These are phyloP conservation scores for Aspergillus awamori DNA, from an alignment of 2,329 filamentous ascomycete species.

Conservation along the genomic window DNA sequence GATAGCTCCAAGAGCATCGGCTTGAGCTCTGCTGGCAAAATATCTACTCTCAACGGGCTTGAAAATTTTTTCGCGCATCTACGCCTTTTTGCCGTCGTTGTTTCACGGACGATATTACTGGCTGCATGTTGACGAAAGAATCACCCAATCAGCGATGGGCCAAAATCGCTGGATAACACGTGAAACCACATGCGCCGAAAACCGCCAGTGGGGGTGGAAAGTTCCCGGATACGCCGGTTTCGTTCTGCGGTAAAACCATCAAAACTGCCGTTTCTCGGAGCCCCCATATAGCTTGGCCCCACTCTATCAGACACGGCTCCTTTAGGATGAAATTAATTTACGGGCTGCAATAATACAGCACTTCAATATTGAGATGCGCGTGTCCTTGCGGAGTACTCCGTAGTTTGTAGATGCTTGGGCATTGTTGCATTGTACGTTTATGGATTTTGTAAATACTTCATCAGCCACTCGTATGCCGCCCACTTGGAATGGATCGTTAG, in stretches of 20 bases:
- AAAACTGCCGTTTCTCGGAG: conserved; percentile 36
- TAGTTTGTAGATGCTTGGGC: conserved; percentile 13
- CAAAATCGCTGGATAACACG: conserved; percentile 17
- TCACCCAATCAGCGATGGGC: conserved; percentile 23
- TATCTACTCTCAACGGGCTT: background rate
- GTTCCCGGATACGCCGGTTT: conserved; percentile 24
- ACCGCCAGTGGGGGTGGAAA: conserved; percentile 25
- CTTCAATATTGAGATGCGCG: background rate
- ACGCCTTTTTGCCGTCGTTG: conserved; percentile 18
- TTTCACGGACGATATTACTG: conserved; percentile 20
- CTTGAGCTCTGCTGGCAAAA: background rate
- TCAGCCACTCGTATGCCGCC: conserved; percentile 88
- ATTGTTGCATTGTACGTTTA: conserved; percentile 18
- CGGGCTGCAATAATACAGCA: conserved; percentile 24
- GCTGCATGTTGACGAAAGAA: conserved; percentile 12
- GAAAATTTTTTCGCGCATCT: conserved; percentile 10
- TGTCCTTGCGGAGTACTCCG: conserved; percentile 10
- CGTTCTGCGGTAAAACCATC: conserved; percentile 31
- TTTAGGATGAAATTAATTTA: conserved; percentile 35
- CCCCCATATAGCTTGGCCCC: conserved; percentile 19
- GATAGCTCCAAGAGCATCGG: background rate
- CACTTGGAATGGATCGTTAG: conserved; percentile 57
- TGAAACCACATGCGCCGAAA: conserved; percentile 34
- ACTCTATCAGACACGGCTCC: conserved; percentile 19
- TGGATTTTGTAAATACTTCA: conserved; percentile 52